Evolutionary conservation across 768 basidiomycete genomes (phyloP), one percentile per base, ranked within the genome.

Genomic region (Kwoniella dejecticola): DNA sequence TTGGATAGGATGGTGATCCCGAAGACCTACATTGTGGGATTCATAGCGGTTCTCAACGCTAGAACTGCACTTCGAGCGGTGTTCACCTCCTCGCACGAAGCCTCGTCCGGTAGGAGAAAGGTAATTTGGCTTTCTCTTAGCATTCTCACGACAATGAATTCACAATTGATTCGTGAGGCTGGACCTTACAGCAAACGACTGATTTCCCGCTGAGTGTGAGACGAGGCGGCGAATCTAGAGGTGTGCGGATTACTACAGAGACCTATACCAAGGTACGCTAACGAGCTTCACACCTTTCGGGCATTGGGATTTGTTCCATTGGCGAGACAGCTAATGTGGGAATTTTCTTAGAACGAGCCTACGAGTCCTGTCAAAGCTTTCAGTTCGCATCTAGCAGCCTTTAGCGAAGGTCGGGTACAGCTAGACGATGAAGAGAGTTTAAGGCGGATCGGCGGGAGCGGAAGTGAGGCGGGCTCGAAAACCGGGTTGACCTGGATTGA

Each of bases 11-110:
- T 48, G 47, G 24, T 48, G 3, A 21, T 48, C 13, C 47, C 47
- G 13, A 48, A 48, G 17, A 48, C 47, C 13, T 48, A 48, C 17
- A 48, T 48, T 48, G 47, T 48, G 19, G 47, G 47, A 4, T 48
- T 48, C 6, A 7, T 48, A 3, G 47, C 47, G 3, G 24, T 27
- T 3, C 15, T 48, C 13, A 48, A 48, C 47, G 24, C 19, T 27
- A 12, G 47, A 24, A 48, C 24, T 23, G 19, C 17, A 5, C 15
- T 48, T 13, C 21, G 47, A 48, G 47, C 47, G 13, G 36, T 38
- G 8, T 38, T 8, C 17, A 17, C 8, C 17, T 17, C 8, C 17
- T 8, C 8, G 8, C 36, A 38, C 8, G 36, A 38, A 8, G 8
- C 36, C 8, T 8, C 36, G 8, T 38, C 36, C 8, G 8, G 8